phyloP scores from a whole-genome alignment of 352 stramenopile genomes.

The Phytophthora hibernalis region DNA sequence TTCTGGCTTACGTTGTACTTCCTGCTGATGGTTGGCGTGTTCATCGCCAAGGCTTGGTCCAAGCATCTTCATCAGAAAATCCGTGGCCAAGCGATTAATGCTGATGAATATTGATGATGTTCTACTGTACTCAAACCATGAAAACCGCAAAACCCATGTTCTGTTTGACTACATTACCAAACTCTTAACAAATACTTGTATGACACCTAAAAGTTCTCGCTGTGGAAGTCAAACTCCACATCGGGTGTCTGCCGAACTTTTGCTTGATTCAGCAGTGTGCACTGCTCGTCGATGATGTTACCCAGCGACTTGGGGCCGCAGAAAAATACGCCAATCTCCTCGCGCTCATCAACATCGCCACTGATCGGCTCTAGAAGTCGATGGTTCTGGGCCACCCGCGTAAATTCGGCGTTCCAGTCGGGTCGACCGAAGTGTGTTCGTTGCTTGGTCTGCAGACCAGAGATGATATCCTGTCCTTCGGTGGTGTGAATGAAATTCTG shows the following conservation, averaged over 20 bases:
- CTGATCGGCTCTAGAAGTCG: constrained; percentile 36
- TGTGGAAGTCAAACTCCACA: constrained; percentile 77
- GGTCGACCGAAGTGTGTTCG: constrained; percentile 79
- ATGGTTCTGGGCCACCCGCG: constrained; percentile 58
- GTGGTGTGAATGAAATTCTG: constrained; percentile 79
- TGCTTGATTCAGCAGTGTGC: constrained; percentile 59
- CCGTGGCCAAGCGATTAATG: too few species aligned
- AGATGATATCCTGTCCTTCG: constrained; percentile 76
- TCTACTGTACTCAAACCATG: too few species aligned
- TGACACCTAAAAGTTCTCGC: constrained; percentile 60
- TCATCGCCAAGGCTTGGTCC: constrained; percentile 1
- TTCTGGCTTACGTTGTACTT: background rate
- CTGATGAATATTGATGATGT: too few species aligned
- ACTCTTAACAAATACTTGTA: background rate
- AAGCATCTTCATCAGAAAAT: too few species aligned
- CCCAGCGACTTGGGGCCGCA: constrained; percentile 73
- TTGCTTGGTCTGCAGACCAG: constrained; percentile 74
- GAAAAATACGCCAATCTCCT: constrained; percentile 85
- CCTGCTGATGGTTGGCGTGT: background rate
- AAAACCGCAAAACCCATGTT: too few species aligned
- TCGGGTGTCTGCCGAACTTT: constrained; percentile 40
- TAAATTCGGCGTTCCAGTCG: constrained; percentile 76
- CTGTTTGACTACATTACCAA: too few species aligned
- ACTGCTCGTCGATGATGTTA: constrained; percentile 67
- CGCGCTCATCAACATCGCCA: constrained; percentile 37